Evolutionary conservation across 2,329 filamentous ascomycete species (phyloP).

Genomic region (Diaporthe capsici): DNA sequence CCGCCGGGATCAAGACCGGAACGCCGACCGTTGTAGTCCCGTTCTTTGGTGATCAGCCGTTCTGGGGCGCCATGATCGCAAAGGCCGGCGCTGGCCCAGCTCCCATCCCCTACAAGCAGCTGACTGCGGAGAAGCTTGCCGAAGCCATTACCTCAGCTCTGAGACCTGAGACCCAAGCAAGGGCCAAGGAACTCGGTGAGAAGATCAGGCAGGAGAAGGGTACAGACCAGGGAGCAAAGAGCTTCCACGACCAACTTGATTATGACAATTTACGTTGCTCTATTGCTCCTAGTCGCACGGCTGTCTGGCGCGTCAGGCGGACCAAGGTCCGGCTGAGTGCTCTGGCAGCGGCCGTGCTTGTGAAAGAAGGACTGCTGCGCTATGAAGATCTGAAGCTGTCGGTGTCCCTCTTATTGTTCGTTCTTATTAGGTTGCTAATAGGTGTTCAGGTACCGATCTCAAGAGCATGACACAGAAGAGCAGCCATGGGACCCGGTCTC

Average conservation of each 20-base stretch:
- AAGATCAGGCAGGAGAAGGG: constrained; percentile 75
- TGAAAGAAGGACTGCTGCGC: constrained; percentile 73
- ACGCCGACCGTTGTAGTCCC: constrained; percentile 87
- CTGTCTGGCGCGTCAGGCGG: constrained; percentile 81
- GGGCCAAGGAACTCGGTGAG: constrained; percentile 70
- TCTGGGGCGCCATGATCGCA: constrained; percentile 85
- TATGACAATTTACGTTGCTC: constrained; percentile 78
- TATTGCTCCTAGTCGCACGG: constrained; percentile 75
- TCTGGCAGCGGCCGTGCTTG: constrained; percentile 79
- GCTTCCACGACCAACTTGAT: constrained; percentile 80
- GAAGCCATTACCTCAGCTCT: constrained; percentile 74
- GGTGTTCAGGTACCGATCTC: constrained; percentile 60
- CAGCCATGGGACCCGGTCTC: constrained; percentile 86
- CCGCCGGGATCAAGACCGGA: constrained; percentile 85
- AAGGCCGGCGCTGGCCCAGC: constrained; percentile 79
- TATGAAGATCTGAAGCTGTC: constrained; percentile 82
- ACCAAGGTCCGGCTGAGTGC: constrained; percentile 78
- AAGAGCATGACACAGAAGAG: constrained; percentile 82
- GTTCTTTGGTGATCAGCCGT: constrained; percentile 89
- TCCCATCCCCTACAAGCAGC: constrained; percentile 77
- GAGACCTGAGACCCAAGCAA: constrained; percentile 69
- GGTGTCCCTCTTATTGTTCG: constrained; percentile 46
- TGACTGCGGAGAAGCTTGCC: constrained; percentile 77
- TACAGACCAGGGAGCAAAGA: constrained; percentile 72
- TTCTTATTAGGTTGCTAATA: constrained; percentile 35